Percentiles rank a stretch among this genome's conserved stretches.
phyloP scores from a whole-genome alignment of 345 rosid genomes.

The Brassica juncea region DNA sequence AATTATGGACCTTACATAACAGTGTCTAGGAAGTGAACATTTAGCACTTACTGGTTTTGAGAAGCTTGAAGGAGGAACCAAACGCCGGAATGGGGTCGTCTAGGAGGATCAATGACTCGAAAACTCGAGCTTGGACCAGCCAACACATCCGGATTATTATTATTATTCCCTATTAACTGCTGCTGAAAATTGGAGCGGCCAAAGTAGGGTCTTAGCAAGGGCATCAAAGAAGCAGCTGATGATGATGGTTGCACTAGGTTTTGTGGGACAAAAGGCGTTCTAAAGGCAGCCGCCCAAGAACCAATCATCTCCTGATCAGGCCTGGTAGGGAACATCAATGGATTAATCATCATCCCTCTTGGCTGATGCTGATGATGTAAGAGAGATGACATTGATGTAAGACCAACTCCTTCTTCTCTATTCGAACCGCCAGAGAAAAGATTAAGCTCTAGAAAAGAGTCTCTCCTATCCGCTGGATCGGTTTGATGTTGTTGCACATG shows the following conservation, averaged over 20 bases:
- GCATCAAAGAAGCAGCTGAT: constrained; percentile 51
- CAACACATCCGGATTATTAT: constrained; percentile 44
- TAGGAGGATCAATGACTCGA: constrained; percentile 72
- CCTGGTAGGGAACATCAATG: constrained; percentile 42
- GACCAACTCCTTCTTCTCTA: constrained; percentile 39
- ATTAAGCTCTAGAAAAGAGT: constrained; percentile 41
- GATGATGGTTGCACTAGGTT: constrained; percentile 47
- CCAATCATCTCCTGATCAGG: constrained; percentile 51
- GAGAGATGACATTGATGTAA: constrained; percentile 37
- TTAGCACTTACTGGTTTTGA: constrained; percentile 78
- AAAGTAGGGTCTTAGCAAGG: constrained; percentile 61
- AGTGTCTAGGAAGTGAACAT: background rate
- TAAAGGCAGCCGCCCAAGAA: constrained; percentile 52
- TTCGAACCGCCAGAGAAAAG: constrained; percentile 41
- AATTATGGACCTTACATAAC: constrained; percentile 4
- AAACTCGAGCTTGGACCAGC: constrained; percentile 69
- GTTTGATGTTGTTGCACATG: constrained; percentile 40
- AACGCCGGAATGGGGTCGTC: constrained; percentile 83
- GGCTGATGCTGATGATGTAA: constrained; percentile 44
- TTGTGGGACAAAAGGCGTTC: constrained; percentile 49
- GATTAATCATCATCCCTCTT: constrained; percentile 47
- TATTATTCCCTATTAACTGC: constrained; percentile 41
- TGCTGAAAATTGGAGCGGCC: constrained; percentile 55
- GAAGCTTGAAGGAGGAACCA: constrained; percentile 97
- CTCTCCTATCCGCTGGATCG: constrained; percentile 30